Percentiles rank a stretch among this genome's conserved stretches.
Conservation (phyloP, 768 basidiomycete species). For the Lactarius vividus region DNA sequence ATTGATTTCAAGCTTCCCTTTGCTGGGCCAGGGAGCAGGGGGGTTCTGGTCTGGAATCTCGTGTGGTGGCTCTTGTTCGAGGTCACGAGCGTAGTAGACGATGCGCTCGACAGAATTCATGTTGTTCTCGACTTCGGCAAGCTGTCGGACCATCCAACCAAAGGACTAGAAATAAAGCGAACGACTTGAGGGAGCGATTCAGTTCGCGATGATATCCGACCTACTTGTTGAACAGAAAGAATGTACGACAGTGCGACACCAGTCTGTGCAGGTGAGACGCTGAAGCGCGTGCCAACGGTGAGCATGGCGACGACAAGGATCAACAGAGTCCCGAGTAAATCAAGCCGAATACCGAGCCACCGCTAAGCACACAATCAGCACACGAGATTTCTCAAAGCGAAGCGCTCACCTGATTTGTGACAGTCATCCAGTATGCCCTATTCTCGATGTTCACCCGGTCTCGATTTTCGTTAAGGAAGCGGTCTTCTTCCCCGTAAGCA, state of each 20-base stretch:
- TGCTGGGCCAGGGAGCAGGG: slow-evolving; percentile 65
- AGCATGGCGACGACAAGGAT: slow-evolving; percentile 80
- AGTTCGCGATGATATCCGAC: slow-evolving; percentile 1
- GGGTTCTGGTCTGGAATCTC: slow-evolving; percentile 60
- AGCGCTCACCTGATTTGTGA: slow-evolving; percentile 37
- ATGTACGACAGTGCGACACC: slow-evolving; percentile 78
- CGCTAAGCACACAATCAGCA: slow-evolving; percentile 55
- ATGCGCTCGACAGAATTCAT: slow-evolving; percentile 90
- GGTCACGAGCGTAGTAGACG: slow-evolving; percentile 70
- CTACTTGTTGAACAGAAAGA: slow-evolving; percentile 70
- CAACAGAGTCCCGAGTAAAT: slow-evolving; percentile 72
- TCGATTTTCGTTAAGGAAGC: slow-evolving; percentile 76
- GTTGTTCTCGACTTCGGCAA: slow-evolving; percentile 86
- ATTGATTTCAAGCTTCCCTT: slow-evolving; percentile 72
- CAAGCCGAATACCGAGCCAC: slow-evolving; percentile 87
- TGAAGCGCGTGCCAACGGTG: slow-evolving; percentile 70
- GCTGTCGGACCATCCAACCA: slow-evolving; percentile 74
- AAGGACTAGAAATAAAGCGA: slow-evolving; percentile 44
- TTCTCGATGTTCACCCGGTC: slow-evolving; percentile 82
- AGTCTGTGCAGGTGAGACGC: slow-evolving; percentile 76
- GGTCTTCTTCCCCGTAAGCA: slow-evolving; percentile 75
- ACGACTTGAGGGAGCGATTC: not conserved
- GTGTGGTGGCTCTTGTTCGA: slow-evolving; percentile 84
- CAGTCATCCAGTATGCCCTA: slow-evolving; percentile 83
- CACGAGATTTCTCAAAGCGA: too few relatives aligned